A percentile compares a stretch with the other conserved stretches of the same genome.
phyloP scores from a whole-genome alignment of 176 grass and related monocot genomes.

The Hordeum vulgare region DNA sequence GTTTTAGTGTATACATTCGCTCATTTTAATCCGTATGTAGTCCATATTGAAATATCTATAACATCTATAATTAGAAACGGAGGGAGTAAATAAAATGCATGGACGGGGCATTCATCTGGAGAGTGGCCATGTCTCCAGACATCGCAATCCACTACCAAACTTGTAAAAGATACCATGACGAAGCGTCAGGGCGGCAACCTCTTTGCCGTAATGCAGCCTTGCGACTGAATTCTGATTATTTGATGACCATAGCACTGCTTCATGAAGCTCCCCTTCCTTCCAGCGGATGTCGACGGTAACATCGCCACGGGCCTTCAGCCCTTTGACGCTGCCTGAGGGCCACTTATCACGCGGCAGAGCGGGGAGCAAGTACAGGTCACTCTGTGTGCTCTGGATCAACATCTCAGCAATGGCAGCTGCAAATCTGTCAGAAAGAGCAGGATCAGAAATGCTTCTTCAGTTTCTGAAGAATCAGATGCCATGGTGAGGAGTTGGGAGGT shows the following conservation, averaged over 20 bases:
- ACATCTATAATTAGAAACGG: no score
- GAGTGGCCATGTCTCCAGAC: conserved; percentile 29
- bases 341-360: conserved; percentile 55
- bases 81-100: no score
- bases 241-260: conserved; percentile 40
- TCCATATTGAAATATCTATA: no score
- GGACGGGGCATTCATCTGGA: not conserved
- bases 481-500: not conserved
- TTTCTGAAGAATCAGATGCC: not conserved
- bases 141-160: conserved; percentile 45
- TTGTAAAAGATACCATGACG: conserved; percentile 37
- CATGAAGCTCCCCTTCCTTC: conserved; percentile 58
- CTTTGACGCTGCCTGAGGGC: conserved; percentile 48
- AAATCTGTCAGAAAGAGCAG: conserved; percentile 38
- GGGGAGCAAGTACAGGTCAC: conserved; percentile 59
- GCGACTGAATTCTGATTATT: not conserved
- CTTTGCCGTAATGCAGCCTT: conserved; percentile 38
- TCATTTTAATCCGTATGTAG: no score
- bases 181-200: conserved; percentile 13
- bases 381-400: conserved; percentile 64
- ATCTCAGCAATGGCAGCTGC: conserved; percentile 67
- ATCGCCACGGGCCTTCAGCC: conserved; percentile 50
- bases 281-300: conserved; percentile 50
- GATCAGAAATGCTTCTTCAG: not conserved
- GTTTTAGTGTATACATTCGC: no score